phyloP scores from a whole-genome alignment of 495 filamentous ascomycete genomes.

The Chlorociboria aeruginascens region DNA sequence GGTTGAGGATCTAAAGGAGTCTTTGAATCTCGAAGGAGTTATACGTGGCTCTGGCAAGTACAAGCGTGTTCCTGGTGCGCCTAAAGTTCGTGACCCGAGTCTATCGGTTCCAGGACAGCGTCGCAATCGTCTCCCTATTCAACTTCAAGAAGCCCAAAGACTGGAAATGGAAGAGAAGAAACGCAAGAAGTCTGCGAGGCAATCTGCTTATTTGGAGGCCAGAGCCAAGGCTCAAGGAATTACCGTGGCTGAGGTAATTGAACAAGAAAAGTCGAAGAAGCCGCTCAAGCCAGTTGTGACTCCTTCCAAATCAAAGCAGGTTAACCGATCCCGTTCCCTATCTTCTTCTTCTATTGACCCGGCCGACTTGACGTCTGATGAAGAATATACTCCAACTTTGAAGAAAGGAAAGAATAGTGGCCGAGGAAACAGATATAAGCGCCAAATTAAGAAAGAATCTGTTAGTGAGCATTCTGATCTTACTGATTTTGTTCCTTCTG shows the following conservation, averaged over 20 bases:
- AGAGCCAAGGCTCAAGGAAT: neutral
- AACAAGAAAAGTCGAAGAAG: too few species aligned
- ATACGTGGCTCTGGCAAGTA: slow-evolving; percentile 16
- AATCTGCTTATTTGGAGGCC: neutral
- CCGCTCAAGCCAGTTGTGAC: neutral
- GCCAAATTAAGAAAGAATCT: neutral
- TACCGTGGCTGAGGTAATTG: too few species aligned
- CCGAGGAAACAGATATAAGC: neutral
- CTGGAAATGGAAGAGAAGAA: neutral
- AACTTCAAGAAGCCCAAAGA: neutral
- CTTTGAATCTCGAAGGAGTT: slow-evolving; percentile 2
- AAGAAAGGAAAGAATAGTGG: neutral
- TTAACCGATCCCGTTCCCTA: neutral
- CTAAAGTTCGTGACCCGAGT: neutral
- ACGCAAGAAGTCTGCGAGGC: neutral
- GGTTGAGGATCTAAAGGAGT: slow-evolving; percentile 16
- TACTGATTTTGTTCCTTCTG: too few species aligned
- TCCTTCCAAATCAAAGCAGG: neutral
- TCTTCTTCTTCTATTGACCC: neutral
- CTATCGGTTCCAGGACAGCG: neutral
- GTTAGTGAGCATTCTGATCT: neutral
- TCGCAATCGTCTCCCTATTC: neutral
- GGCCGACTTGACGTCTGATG: neutral
- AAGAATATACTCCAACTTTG: neutral
- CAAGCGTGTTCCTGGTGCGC: neutral